Percentiles rank a stretch among this genome's conserved stretches.
Conservation (phyloP, 208 protist species). For the Leishmania lainsoni region DNA sequence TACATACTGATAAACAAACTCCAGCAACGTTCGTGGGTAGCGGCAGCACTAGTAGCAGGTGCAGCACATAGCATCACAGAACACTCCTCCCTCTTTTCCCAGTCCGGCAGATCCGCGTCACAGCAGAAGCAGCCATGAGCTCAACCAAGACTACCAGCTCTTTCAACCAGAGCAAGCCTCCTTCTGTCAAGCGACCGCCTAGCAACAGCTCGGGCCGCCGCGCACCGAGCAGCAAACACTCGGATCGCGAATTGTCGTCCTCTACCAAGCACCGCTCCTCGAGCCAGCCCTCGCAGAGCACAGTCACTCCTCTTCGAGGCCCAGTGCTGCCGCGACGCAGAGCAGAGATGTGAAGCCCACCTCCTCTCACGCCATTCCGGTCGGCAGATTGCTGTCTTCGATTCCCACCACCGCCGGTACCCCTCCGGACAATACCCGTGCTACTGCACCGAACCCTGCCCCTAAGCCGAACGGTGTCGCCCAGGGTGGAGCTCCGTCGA, state of each 20-base stretch:
- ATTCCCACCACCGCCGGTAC: not conserved
- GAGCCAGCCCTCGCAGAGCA: conserved; percentile 11
- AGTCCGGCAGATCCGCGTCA: not conserved
- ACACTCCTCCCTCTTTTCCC: not conserved
- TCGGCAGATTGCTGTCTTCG: not conserved
- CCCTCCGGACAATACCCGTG: not conserved
- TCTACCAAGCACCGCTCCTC: conserved; percentile 17
- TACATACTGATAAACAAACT: not conserved
- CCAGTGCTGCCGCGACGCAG: not conserved
- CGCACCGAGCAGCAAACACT: conserved; percentile 3
- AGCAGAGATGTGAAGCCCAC: not conserved
- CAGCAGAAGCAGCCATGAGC: not conserved
- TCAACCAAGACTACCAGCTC: conserved; percentile 9
- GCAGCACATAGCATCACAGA: not conserved
- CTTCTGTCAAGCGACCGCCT: conserved; percentile 15
- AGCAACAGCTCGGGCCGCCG: conserved; percentile 15
- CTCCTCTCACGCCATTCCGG: not conserved
- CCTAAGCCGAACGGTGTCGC: not conserved
- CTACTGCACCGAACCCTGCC: conserved; percentile 1
- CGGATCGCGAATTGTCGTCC: not conserved
- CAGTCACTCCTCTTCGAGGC: conserved; percentile 7
- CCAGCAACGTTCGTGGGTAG: not conserved
- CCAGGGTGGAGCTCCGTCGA: not conserved
- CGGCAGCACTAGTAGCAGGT: not conserved
- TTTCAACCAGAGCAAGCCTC: conserved; percentile 10